Conservation (phyloP, 495 filamentous ascomycete species). For the Acidiella bohemica region DNA sequence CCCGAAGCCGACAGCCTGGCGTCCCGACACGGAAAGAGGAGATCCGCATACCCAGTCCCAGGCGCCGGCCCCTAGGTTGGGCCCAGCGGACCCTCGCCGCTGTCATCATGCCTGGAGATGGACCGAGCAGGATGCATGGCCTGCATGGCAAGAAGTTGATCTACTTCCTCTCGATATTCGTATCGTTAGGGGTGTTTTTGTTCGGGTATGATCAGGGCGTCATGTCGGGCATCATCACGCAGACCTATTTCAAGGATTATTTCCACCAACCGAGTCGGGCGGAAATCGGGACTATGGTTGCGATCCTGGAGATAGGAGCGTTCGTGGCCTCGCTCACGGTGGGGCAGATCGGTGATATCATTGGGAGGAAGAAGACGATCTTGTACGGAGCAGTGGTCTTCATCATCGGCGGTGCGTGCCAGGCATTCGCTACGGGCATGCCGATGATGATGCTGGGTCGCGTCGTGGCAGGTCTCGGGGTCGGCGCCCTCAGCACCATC, state of each 20-base stretch:
- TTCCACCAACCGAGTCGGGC: slow-evolving; percentile 76
- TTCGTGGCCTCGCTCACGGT: slow-evolving; percentile 83
- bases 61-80: slow-evolving; percentile 45
- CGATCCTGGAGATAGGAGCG: slow-evolving; percentile 87
- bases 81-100: slow-evolving; percentile 54
- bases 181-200: slow-evolving; percentile 91
- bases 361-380: slow-evolving; percentile 81
- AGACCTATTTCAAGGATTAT: slow-evolving; percentile 74
- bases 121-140: slow-evolving; percentile 61
- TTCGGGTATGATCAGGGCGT: slow-evolving; percentile 99
- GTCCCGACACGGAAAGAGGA: slow-evolving; percentile 55
- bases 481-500: slow-evolving; percentile 89
- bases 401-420: slow-evolving; percentile 75
- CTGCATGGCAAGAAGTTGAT: slow-evolving; percentile 90
- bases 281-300: slow-evolving; percentile 88
- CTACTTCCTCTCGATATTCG: slow-evolving; percentile 98
- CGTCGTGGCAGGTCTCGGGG: slow-evolving; percentile 83
- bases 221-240: slow-evolving; percentile 97
- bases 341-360: slow-evolving; percentile 78
- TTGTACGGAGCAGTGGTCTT: slow-evolving; percentile 89
- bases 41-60: slow-evolving; percentile 64
- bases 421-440: slow-evolving; percentile 70
- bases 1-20: slow-evolving; percentile 24
- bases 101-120: slow-evolving; percentile 71
- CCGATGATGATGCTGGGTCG: slow-evolving; percentile 85